Evolutionary conservation across 495 filamentous ascomycete genomes (phyloP).

Genomic region (Podospora pseudopauciseta): DNA sequence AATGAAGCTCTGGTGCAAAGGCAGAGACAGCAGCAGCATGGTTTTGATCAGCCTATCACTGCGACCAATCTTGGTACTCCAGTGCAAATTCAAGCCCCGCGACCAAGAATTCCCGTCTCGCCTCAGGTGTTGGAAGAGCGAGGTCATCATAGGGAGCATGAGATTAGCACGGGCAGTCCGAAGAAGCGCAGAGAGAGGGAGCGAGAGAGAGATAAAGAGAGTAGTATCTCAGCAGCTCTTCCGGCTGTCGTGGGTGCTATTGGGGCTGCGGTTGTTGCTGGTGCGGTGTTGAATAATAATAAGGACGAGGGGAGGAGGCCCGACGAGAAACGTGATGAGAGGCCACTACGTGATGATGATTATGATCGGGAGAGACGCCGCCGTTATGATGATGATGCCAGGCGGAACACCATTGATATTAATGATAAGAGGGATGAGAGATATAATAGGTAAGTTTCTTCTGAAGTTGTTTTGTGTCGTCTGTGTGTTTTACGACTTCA

Average conservation of each 20-base stretch:
- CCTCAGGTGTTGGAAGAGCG: slow-evolving; percentile 38
- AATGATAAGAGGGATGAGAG: slow-evolving; percentile 1
- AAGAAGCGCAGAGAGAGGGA: slow-evolving; percentile 8
- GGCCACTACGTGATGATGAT: neutral
- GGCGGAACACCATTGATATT: neutral
- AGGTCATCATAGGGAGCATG: slow-evolving; percentile 11
- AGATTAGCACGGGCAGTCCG: slow-evolving; percentile 7
- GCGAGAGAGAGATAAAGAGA: slow-evolving; percentile 14
- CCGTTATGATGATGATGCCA: neutral
- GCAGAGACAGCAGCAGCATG: slow-evolving; percentile 12
- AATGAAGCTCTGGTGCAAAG: slow-evolving; percentile 27
- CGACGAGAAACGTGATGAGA: neutral
- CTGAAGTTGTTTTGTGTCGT: neutral
- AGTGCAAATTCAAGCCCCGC: slow-evolving; percentile 46
- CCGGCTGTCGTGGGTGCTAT: slow-evolving; percentile 16
- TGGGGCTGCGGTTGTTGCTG: slow-evolving; percentile 43
- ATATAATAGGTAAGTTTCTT: neutral
- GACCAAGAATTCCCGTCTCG: slow-evolving; percentile 41
- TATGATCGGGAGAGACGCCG: neutral
- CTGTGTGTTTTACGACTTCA: neutral
- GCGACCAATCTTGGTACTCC: slow-evolving; percentile 27
- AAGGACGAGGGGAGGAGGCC: slow-evolving; percentile 14
- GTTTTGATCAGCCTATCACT: slow-evolving; percentile 10
- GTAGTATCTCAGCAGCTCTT: slow-evolving; percentile 9
- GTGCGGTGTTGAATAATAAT: neutral